These are phyloP conservation scores for Micromonas pusilla DNA, from an alignment of 139 green algal species.

Conservation along the genomic window DNA sequence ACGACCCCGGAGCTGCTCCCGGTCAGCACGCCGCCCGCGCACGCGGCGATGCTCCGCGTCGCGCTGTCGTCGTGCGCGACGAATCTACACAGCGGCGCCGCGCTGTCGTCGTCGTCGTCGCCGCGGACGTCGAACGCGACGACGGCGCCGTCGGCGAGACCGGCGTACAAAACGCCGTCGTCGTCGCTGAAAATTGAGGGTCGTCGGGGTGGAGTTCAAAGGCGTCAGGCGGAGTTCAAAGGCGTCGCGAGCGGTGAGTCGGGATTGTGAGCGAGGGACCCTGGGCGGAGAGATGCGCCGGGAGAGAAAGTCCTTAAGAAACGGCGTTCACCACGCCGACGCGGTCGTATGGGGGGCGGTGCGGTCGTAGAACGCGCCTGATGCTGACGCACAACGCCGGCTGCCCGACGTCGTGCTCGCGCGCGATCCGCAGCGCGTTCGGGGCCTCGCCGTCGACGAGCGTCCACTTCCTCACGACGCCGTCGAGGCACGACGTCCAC, in stretches of 20 bases:
- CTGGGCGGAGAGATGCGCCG: too few species aligned
- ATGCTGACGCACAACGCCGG: background rate
- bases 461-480: background rate
- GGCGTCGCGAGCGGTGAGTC: too few species aligned
- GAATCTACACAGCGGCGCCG: background rate
- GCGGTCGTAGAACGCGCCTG: background rate
- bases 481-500: constrained; percentile 1
- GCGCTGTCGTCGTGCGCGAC: background rate
- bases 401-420: background rate
- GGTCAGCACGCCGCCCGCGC: background rate
- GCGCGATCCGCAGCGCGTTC: background rate
- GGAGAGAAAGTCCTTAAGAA: too few species aligned
- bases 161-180: background rate
- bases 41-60: background rate
- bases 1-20: background rate
- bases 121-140: background rate
- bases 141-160: background rate
- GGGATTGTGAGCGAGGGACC: too few species aligned
- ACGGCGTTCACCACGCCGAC: background rate
- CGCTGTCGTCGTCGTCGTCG: too few species aligned
- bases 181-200: too few species aligned
- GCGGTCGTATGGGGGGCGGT: background rate
- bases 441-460: background rate
- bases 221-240: too few species aligned
- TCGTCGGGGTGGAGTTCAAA: too few species aligned